These are phyloP conservation scores for Actinomortierella wolfii DNA, from an alignment of 371 early-diverging fungal genomes.

Conservation along the genomic window DNA sequence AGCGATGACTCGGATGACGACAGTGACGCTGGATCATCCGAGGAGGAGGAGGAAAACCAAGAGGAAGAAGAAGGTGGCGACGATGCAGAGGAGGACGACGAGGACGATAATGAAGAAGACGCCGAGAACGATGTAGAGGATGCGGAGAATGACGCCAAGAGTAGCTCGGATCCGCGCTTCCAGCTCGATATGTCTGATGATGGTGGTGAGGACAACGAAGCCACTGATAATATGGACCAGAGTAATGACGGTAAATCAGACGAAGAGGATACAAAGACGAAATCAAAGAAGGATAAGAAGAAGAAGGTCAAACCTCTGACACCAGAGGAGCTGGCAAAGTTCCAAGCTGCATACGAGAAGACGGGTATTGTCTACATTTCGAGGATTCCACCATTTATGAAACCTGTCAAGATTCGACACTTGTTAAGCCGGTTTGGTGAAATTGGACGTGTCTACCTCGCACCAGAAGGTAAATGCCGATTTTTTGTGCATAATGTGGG, in stretches of 20 bases:
- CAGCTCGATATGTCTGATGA: neutral
- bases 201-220: neutral
- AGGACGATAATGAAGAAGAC: conserved; percentile 24
- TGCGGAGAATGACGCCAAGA: neutral
- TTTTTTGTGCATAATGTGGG: neutral
- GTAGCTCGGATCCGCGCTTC: conserved; percentile 10
- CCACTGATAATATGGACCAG: conserved; percentile 5
- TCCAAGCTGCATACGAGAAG: conserved; percentile 70
- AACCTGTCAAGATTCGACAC: conserved; percentile 75
- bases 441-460: conserved; percentile 86
- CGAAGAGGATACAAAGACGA: conserved; percentile 19
- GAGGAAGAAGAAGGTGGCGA: conserved; percentile 44
- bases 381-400: conserved; percentile 92
- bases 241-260: conserved; percentile 15
- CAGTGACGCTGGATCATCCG: conserved; percentile 15
- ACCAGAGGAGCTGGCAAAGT: conserved; percentile 68
- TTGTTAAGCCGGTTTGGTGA: conserved; percentile 76
- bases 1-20: conserved; percentile 2
- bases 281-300: conserved; percentile 36
- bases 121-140: neutral
- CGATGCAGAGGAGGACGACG: conserved; percentile 37
- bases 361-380: conserved; percentile 92
- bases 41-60: conserved; percentile 5
- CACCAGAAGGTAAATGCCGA: conserved; percentile 73
- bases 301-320: conserved; percentile 69